phyloP scores from a whole-genome alignment of 257 asterid genomes.

The Penstemon davidsonii region DNA sequence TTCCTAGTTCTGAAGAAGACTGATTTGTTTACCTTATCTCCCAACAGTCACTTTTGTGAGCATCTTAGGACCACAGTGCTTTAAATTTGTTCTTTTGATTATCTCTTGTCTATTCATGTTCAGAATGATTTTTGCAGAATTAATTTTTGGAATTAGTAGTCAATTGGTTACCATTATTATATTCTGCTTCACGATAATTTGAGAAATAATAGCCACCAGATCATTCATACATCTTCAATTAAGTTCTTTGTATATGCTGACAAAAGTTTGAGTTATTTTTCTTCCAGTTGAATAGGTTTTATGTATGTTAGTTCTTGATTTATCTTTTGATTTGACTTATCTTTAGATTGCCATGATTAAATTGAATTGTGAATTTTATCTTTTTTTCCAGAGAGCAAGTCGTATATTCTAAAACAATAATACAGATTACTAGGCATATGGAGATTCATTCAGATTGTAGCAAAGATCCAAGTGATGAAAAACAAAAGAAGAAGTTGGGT shows the following conservation, averaged over 20 bases:
- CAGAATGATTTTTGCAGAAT: slow-evolving; percentile 32
- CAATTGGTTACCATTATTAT: neutral
- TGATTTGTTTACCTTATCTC: slow-evolving; percentile 39
- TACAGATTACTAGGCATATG: slow-evolving; percentile 33
- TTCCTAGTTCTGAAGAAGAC: slow-evolving; percentile 22
- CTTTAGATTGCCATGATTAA: neutral
- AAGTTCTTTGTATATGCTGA: too few relatives aligned
- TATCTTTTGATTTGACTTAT: neutral
- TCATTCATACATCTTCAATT: neutral
- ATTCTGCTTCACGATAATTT: slow-evolving; percentile 2
- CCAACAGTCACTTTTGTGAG: slow-evolving; percentile 35
- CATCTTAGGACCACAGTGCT: slow-evolving; percentile 45
- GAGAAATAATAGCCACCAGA: neutral
- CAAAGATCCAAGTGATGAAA: slow-evolving; percentile 24
- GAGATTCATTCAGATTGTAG: slow-evolving; percentile 34
- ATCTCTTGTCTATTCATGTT: slow-evolving; percentile 18
- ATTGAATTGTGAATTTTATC: neutral
- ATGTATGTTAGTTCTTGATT: neutral
- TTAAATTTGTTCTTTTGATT: slow-evolving; percentile 27
- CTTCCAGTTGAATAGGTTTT: too few relatives aligned
- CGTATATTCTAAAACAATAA: neutral
- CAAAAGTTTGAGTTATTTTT: too few relatives aligned
- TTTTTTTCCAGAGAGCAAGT: neutral
- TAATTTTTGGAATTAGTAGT: neutral
- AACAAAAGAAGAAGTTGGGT: slow-evolving; percentile 46